A percentile compares a stretch with the other conserved stretches of the same genome.
Evolutionary conservation across 257 asterid species (phyloP).

Genomic region (Solanum clarkiae): DNA sequence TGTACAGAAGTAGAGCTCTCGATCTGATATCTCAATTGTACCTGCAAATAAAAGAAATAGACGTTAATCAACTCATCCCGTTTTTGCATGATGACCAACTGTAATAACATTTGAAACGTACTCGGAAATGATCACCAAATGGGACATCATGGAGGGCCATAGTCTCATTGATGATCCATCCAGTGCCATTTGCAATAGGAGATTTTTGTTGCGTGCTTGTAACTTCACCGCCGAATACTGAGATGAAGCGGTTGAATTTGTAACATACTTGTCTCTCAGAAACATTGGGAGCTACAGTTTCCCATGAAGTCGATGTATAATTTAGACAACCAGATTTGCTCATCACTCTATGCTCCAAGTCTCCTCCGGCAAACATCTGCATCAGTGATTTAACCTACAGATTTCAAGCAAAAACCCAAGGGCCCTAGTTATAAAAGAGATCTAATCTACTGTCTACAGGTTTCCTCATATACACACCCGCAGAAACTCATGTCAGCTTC

Average conservation of each 20-base stretch:
- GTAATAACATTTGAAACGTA: conserved; percentile 15
- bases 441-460: neutral
- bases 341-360: conserved; percentile 67
- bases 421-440: neutral
- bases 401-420: neutral
- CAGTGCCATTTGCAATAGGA: conserved; percentile 20
- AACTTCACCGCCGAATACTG: conserved; percentile 77
- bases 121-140: conserved; percentile 54
- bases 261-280: conserved; percentile 49
- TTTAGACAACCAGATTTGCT: conserved; percentile 67
- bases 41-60: conserved; percentile 25
- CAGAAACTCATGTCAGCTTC: neutral
- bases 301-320: conserved; percentile 59
- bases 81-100: neutral
- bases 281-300: conserved; percentile 15
- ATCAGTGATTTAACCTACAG: conserved; percentile 46
- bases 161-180: conserved; percentile 59
- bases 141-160: conserved; percentile 70
- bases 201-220: conserved; percentile 58
- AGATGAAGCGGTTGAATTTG: conserved; percentile 57
- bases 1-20: conserved; percentile 28
- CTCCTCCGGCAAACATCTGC: conserved; percentile 76
- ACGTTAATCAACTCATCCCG: neutral
- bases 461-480: neutral
- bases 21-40: conserved; percentile 44